Evolutionary conservation across 164 flowering plant genomes (phyloP).

Genomic region (Litsea cubeba): DNA sequence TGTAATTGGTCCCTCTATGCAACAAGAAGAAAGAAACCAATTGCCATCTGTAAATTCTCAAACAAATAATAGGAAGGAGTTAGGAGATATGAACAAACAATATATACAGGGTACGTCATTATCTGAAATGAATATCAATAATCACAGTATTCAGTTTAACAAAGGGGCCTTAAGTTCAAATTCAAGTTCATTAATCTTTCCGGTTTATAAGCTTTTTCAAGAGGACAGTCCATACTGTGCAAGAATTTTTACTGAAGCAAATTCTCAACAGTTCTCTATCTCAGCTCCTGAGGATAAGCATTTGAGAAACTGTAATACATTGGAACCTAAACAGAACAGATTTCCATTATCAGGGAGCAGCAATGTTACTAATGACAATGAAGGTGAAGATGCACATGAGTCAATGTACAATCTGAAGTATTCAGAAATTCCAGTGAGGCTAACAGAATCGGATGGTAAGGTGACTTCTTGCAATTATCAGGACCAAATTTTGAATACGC

Average conservation of each 20-base stretch:
- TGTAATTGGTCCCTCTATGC: background rate
- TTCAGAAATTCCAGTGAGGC: conserved; percentile 22
- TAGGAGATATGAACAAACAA: background rate
- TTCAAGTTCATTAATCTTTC: conserved; percentile 5
- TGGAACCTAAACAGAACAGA: conserved; percentile 4
- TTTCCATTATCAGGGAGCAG: conserved; percentile 10
- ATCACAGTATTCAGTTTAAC: conserved; percentile 8
- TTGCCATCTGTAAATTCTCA: background rate
- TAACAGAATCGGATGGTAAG: conserved; percentile 20
- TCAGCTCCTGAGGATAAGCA: background rate
- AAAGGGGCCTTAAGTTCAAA: conserved; percentile 1
- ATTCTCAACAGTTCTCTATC: background rate
- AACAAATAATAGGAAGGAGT: conserved; percentile 7
- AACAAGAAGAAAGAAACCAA: background rate
- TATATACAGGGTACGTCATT: conserved; percentile 9
- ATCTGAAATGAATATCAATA: conserved; percentile 8
- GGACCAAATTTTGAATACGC: conserved; percentile 22
- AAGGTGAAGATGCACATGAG: conserved; percentile 19
- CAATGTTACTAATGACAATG: conserved; percentile 26
- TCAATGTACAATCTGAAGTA: conserved; percentile 13
- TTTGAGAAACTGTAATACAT: conserved; percentile 10
- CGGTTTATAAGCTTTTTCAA: conserved; percentile 13
- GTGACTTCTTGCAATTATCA: conserved; percentile 24
- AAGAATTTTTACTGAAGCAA: conserved; percentile 6
- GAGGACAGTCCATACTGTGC: conserved; percentile 18